These are phyloP conservation scores for Phoma sp. DNA, from an alignment of 2,329 filamentous ascomycete species.

Conservation along the genomic window DNA sequence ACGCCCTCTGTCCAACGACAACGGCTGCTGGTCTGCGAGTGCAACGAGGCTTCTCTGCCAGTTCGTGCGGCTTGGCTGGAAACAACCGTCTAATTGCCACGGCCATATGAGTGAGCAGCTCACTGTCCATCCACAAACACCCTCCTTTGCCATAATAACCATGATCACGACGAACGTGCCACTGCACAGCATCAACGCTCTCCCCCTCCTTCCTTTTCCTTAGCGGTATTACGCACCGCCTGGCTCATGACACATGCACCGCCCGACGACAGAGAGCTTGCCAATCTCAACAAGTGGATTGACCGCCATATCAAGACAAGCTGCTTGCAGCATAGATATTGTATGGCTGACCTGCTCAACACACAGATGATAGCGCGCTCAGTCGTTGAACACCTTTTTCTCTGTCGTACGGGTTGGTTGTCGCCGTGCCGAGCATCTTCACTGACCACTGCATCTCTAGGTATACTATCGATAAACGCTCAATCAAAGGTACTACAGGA, in stretches of 20 bases:
- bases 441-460: not conserved
- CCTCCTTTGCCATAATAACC: not conserved
- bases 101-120: not conserved
- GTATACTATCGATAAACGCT: conserved; percentile 10
- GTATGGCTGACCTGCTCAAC: conserved; percentile 5
- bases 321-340: conserved; percentile 3
- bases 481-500: conserved; percentile 1
- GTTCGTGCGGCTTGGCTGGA: not conserved
- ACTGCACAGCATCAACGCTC: not conserved
- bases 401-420: not conserved
- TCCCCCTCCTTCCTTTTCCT: not conserved
- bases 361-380: conserved; percentile 11
- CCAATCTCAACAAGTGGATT: conserved; percentile 11
- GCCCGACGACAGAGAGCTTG: conserved; percentile 3
- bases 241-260: conserved; percentile 7
- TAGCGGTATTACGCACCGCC: too few species aligned
- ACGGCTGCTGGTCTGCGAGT: too few species aligned
- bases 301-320: conserved; percentile 5
- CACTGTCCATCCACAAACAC: not conserved
- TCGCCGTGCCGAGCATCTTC: not conserved
- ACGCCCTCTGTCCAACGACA: not conserved
- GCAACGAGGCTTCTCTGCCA: too few species aligned
- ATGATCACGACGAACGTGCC: not conserved
- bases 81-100: not conserved
- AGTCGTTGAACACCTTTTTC: conserved; percentile 4